Conservation (phyloP, 2,329 filamentous ascomycete species). For the Colletotrichum spaethianum region DNA sequence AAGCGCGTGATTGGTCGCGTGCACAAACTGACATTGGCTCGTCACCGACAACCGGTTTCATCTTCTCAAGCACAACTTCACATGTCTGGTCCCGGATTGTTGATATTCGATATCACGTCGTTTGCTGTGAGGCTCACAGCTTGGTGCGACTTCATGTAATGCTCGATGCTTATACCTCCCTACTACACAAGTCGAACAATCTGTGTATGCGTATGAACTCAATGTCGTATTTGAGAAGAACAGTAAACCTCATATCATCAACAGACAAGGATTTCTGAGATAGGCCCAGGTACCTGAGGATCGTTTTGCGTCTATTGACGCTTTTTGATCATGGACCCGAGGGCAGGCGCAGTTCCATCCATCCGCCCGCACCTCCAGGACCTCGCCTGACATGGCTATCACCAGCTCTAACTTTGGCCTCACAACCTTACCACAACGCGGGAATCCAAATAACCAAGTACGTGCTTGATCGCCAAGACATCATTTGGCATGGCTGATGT, state of each 20-base stretch:
- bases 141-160: background rate
- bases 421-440: background rate
- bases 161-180: background rate
- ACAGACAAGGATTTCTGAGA: background rate
- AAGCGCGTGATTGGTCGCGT: conserved; percentile 25
- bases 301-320: too few relatives aligned
- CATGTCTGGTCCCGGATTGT: background rate
- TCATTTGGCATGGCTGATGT: background rate
- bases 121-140: background rate
- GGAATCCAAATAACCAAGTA: background rate
- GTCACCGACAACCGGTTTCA: background rate
- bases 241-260: background rate
- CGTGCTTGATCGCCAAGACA: background rate
- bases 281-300: background rate
- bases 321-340: too few relatives aligned
- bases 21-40: background rate
- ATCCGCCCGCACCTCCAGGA: background rate
- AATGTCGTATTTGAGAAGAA: background rate
- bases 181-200: too few relatives aligned
- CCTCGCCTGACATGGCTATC: background rate
- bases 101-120: background rate
- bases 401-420: background rate
- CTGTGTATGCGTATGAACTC: background rate
- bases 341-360: too few relatives aligned
- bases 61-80: background rate